Base-by-base conservation (phyloP, 805 yeast genomes). In the Ogataea saltuana region DNA sequence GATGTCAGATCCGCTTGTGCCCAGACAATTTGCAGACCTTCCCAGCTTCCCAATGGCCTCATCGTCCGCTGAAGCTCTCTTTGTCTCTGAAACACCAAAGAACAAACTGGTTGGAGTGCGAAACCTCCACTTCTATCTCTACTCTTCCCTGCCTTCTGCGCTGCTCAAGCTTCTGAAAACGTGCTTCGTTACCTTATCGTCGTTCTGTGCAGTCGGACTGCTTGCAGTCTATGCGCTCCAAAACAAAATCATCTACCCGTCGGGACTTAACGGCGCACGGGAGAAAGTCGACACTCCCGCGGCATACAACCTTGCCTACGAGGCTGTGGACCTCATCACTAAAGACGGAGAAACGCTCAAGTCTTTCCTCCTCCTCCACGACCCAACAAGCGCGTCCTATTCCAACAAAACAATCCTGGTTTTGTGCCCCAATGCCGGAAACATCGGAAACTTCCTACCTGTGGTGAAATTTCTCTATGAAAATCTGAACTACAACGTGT, bases 401-500 rank as follows among this genome's bases (percentile, higher is more conserved):
- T 63, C 73, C 23, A 71, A 76, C 49, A 85, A 83, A 51, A 87
- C 97, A 0, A 75, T 91, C 9, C 56, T 93, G 19, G 74, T 93
- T 16, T 71, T 90, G 39, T 81, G 89, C 37, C 98, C 98, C 4
- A 91, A 91, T 64, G 97, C 97, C 2, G 98, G 98, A 4, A 91
- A 93, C 61, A 91, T 91, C 50, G 98, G 98, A 13, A 88, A 88
- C 59, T 82, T 85, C 21, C 68, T 91, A 36, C 96, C 97, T 1
- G 77, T 88, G 7, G 95, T 86, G 3, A 72, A 81, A 36, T 62
- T 83, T 8, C 80, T 90, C 49, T 86, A 78, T 63, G 65, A 71
- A 37, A 65, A 71, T 28, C 74, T 83, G 63, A 78, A 80, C 11
- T 79, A 81, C 64, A 88, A 90, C 61, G 96, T 89, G 2, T 76